Base-by-base conservation (phyloP, 2,329 filamentous ascomycete genomes). In the Colletotrichum sp. region DNA sequence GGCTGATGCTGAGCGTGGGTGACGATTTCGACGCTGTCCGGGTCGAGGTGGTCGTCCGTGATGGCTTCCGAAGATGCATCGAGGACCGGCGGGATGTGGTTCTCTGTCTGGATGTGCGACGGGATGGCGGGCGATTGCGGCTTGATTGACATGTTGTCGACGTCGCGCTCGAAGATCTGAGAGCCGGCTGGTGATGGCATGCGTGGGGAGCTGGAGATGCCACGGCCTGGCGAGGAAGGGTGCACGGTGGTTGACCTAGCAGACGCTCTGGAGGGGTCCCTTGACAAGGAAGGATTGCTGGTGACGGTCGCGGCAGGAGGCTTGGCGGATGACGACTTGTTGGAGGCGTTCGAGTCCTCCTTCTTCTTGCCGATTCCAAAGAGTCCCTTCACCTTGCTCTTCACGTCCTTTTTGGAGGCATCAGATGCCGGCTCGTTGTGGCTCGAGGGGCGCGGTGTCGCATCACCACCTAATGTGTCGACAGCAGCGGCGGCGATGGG, bases 11-110 rank as follows among this genome's bases (percentile, higher is more conserved):
- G 92, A 36, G 92, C 90, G 83, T 98, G 96, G 65, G 95, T 98
- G 62, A 98, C 92, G 82, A 99, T 98, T 87, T 98, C 96, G 70
- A 99, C 96, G 28, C 93, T 92, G 83, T 98, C 96, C 6, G 96
- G 95, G 83, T 97, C 94, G 67, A 98, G 90, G 73, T 93, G 93
- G 79, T 92, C 89, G 85, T 98, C 95, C 15, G 96, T 98, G 81
- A 99, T 98, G 73, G 96, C 96, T 80, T 96, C 92, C 57, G 96
- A 98, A 4, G 95, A 96, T 68, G 96, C 96, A 83, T 98, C 95
- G 64, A 99, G 89, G 15, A 98, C 96, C 0, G 96, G 92, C 9
- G 96, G 96, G 79, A 99, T 98, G 83, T 96, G 92, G 86, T 99
- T 96, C 84, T 99, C 96, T 9, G 95, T 98, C 80, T 96, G 93